Conservation (phyloP, 2,329 filamentous ascomycete genomes). For the Sclerotinia trifoliorum region DNA sequence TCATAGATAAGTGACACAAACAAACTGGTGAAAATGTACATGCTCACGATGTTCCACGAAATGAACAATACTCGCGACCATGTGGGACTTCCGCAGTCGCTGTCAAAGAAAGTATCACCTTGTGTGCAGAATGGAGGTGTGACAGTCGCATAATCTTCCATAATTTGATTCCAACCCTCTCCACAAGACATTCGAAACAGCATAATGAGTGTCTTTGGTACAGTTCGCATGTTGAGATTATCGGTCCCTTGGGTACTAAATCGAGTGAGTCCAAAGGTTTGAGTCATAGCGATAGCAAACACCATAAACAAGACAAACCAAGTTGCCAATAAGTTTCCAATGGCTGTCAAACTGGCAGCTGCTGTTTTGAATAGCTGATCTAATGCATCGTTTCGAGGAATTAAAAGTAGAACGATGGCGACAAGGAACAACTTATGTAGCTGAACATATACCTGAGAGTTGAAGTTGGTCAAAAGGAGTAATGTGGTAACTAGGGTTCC, state of each 20-base stretch:
- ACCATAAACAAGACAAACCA: conserved; percentile 98
- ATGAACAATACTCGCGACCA: conserved; percentile 93
- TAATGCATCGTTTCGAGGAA: conserved; percentile 92
- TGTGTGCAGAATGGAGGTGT: conserved; percentile 78
- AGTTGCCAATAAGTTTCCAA: conserved; percentile 87
- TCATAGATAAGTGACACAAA: conserved; percentile 99
- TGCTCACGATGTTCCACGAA: conserved; percentile 98
- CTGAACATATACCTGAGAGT: conserved; percentile 64
- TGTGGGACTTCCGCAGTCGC: conserved; percentile 85
- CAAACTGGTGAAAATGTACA: conserved; percentile 99
- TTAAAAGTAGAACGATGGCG: conserved; percentile 82
- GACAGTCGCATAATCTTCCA: conserved; percentile 90
- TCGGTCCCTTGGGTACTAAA: conserved; percentile 71
- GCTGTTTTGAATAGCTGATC: conserved; percentile 99
- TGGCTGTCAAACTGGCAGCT: conserved; percentile 85
- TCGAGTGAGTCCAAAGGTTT: conserved; percentile 90
- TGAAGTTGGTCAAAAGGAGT: conserved; percentile 63
- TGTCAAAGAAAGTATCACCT: conserved; percentile 70
- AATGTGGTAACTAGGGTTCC: conserved; percentile 83
- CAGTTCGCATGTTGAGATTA: conserved; percentile 89
- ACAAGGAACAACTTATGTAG: conserved; percentile 94
- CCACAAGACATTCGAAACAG: conserved; percentile 91
- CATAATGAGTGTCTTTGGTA: conserved; percentile 89
- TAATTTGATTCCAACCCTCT: conserved; percentile 94
- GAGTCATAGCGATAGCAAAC: conserved; percentile 93